Conservation (phyloP, 345 rosid genomes). For the Salix purpurea region DNA sequence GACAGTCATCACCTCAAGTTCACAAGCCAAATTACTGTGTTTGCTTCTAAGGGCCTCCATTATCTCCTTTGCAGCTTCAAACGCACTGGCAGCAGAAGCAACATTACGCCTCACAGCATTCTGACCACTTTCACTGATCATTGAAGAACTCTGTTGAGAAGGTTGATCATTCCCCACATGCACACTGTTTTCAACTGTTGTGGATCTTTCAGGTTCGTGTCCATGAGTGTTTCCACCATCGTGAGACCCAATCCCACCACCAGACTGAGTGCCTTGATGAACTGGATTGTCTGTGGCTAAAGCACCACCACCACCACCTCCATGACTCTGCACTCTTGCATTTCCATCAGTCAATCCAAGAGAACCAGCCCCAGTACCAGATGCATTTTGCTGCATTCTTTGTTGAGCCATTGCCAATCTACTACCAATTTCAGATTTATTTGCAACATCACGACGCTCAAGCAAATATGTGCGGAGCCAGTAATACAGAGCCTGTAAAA, state of each 20-base stretch:
- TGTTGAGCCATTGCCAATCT: constrained; percentile 89
- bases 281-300: constrained; percentile 55
- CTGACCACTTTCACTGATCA: constrained; percentile 54
- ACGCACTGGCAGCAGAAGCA: constrained; percentile 87
- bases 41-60: constrained; percentile 97
- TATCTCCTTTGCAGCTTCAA: constrained; percentile 97
- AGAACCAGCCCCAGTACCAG: constrained; percentile 49
- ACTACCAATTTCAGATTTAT: constrained; percentile 70
- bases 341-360: constrained; percentile 49
- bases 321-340: constrained; percentile 47
- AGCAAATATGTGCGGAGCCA: constrained; percentile 98
- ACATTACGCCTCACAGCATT: constrained; percentile 62
- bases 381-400: constrained; percentile 79
- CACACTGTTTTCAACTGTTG: constrained; percentile 46
- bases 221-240: constrained; percentile 76
- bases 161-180: constrained; percentile 71
- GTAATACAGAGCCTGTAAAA: constrained; percentile 80
- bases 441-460: constrained; percentile 96
- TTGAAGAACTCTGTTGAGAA: constrained; percentile 60
- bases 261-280: constrained; percentile 58
- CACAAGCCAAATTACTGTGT: constrained; percentile 90
- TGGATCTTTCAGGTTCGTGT: constrained; percentile 79
- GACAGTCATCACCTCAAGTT: constrained; percentile 71
- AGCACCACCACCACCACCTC: constrained; percentile 36
- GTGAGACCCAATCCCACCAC: constrained; percentile 62